phyloP scores from a whole-genome alignment of 805 yeast genomes.

The Pichia occidentalis region DNA sequence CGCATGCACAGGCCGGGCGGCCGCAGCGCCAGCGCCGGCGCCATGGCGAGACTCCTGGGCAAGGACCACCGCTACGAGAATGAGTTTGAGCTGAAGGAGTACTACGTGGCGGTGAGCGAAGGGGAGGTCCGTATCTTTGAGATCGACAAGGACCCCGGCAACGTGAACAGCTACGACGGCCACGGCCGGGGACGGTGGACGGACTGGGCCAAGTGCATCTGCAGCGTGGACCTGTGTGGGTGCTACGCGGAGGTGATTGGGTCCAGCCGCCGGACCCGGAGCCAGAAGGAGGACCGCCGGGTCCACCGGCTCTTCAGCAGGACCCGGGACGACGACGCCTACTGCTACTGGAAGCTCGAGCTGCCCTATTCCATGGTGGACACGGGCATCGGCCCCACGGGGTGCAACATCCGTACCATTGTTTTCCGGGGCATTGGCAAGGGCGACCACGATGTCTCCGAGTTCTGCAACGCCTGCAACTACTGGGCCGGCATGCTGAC shows the following conservation, averaged over 20 bases:
- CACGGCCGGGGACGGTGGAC: slow-evolving; percentile 60
- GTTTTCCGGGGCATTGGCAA: slow-evolving; percentile 59
- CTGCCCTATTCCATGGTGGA: slow-evolving; percentile 35
- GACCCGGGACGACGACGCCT: slow-evolving; percentile 31
- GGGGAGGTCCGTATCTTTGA: slow-evolving; percentile 58
- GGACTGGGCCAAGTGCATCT: slow-evolving; percentile 52
- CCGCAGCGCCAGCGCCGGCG: too few species aligned
- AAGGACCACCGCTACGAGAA: too few species aligned
- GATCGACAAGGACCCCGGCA: slow-evolving; percentile 30
- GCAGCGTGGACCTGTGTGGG: slow-evolving; percentile 45
- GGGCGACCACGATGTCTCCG: slow-evolving; percentile 60
- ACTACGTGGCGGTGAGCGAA: slow-evolving; percentile 61
- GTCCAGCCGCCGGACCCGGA: not conserved
- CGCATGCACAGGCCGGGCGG: too few species aligned
- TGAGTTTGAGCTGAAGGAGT: slow-evolving; percentile 34
- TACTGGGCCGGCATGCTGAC: slow-evolving; percentile 88
- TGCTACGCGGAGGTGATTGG: slow-evolving; percentile 34
- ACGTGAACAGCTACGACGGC: slow-evolving; percentile 9
- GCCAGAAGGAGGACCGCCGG: not conserved
- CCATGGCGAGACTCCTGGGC: too few species aligned
- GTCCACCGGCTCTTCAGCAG: too few species aligned
- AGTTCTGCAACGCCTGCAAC: slow-evolving; percentile 71
- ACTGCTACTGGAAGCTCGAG: slow-evolving; percentile 51
- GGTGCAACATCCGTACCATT: slow-evolving; percentile 31
- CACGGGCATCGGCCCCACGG: slow-evolving; percentile 25